These are phyloP conservation scores for Manihot esculenta DNA, from an alignment of 441 rosid genomes.

Conservation along the genomic window DNA sequence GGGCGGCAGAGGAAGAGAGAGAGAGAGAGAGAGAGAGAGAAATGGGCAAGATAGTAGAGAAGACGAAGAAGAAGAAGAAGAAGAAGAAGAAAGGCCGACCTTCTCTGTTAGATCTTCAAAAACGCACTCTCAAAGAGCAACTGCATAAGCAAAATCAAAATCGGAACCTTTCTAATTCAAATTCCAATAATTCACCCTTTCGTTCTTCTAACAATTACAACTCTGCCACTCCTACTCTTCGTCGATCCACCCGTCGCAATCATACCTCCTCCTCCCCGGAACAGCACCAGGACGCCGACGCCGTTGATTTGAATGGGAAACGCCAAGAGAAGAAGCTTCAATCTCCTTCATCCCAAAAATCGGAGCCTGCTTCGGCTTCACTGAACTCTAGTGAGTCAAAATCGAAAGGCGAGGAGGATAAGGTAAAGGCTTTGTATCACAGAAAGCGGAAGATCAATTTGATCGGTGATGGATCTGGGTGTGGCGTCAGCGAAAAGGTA, in stretches of 20 bases:
- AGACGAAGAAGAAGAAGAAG: slow-evolving; percentile 51
- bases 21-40: too few relatives aligned
- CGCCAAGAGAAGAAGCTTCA: slow-evolving; percentile 53
- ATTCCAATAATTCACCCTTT: slow-evolving; percentile 24
- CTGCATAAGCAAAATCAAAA: slow-evolving; percentile 10
- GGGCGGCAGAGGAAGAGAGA: slow-evolving; percentile 38
- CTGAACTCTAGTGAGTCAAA: slow-evolving; percentile 31
- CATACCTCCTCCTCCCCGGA: slow-evolving; percentile 30
- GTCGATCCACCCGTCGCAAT: slow-evolving; percentile 62
- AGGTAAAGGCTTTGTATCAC: slow-evolving; percentile 21
- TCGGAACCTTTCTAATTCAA: slow-evolving; percentile 15
- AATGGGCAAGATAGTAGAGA: slow-evolving; percentile 57
- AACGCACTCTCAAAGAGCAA: slow-evolving; percentile 45
- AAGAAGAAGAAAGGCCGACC: slow-evolving; percentile 80
- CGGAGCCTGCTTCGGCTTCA: slow-evolving; percentile 24
- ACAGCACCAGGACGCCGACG: slow-evolving; percentile 15
- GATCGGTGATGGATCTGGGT: slow-evolving; percentile 48
- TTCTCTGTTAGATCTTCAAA: slow-evolving; percentile 62
- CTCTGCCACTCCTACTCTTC: slow-evolving; percentile 43
- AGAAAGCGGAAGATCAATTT: slow-evolving; percentile 53
- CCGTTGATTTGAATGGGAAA: slow-evolving; percentile 21
- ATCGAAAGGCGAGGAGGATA: slow-evolving; percentile 32
- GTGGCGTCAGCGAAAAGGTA: slow-evolving; percentile 38
- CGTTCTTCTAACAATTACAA: slow-evolving; percentile 33
- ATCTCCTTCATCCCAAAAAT: slow-evolving; percentile 34